Conservation (phyloP, 345 rosid genomes). For the Microcos paniculata region DNA sequence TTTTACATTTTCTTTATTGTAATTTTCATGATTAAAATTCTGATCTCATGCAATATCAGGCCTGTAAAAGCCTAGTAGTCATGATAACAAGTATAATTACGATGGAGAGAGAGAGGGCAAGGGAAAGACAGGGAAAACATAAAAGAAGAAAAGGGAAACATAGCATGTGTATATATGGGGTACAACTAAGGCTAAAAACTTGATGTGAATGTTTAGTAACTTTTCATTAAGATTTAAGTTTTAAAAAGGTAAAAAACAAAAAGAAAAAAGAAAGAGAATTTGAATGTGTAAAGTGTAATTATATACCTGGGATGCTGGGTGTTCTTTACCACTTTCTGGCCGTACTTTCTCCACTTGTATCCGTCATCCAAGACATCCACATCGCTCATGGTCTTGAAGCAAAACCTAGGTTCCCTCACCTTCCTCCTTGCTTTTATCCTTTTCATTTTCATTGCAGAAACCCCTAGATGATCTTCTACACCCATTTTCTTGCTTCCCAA, state of each 20-base stretch:
- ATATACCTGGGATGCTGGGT: conserved; percentile 94
- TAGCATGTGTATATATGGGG: conserved; percentile 31
- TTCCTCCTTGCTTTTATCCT: conserved; percentile 79
- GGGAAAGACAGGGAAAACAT: not conserved
- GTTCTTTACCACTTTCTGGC: conserved; percentile 99
- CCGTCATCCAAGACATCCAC: conserved; percentile 97
- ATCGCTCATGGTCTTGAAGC: conserved; percentile 97
- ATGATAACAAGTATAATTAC: conserved; percentile 26
- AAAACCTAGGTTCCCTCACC: conserved; percentile 96
- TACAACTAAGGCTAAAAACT: conserved; percentile 22
- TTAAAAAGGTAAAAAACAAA: not conserved
- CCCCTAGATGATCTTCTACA: conserved; percentile 39
- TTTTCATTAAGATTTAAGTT: conserved; percentile 9
- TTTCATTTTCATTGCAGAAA: conserved; percentile 73
- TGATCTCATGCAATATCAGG: conserved; percentile 29
- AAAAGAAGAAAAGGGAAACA: not conserved
- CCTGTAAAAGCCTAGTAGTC: conserved; percentile 30
- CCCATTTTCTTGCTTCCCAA: conserved; percentile 43
- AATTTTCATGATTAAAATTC: conserved; percentile 8
- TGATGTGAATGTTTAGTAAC: conserved; percentile 19
- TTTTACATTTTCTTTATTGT: not conserved
- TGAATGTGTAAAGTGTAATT: not conserved
- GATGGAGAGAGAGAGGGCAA: conserved; percentile 22
- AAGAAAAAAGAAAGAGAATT: not conserved
- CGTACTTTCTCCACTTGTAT: conserved; percentile 97